A percentile compares a stretch with the other conserved stretches of the same genome.
These are phyloP conservation scores for Oropetium thomaeum DNA, from an alignment of 176 grass and related monocot species.

Conservation along the genomic window DNA sequence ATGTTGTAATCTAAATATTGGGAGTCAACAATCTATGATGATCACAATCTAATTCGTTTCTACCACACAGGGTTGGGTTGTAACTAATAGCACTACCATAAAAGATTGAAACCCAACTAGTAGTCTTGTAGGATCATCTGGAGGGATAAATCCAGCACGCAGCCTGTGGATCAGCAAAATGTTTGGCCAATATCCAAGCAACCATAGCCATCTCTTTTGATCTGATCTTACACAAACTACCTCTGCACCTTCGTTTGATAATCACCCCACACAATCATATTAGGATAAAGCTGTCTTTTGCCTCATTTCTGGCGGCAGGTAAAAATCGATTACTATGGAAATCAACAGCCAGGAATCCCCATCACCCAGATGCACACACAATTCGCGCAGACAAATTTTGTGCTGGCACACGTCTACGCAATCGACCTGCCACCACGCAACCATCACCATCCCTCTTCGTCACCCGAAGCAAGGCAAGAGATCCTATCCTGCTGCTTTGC, in stretches of 20 bases:
- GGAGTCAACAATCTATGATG: background rate
- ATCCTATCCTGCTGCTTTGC: background rate
- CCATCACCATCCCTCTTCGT: background rate
- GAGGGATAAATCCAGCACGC: background rate
- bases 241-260: background rate
- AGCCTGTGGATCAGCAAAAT: background rate
- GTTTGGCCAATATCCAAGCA: background rate
- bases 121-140: too few relatives aligned
- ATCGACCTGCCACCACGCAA: background rate
- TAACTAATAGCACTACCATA: background rate
- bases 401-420: background rate
- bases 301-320: background rate
- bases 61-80: background rate
- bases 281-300: background rate
- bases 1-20: background rate
- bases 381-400: background rate
- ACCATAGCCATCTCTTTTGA: background rate
- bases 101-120: background rate
- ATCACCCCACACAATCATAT: background rate
- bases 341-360: background rate
- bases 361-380: background rate
- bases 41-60: background rate
- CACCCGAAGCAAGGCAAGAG: background rate
- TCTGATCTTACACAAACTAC: background rate
- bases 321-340: background rate